Percentiles rank a stretch among this genome's conserved stretches.
These are phyloP conservation scores for Crithidia mellificae DNA, from an alignment of 208 protist genomes.

Conservation along the genomic window DNA sequence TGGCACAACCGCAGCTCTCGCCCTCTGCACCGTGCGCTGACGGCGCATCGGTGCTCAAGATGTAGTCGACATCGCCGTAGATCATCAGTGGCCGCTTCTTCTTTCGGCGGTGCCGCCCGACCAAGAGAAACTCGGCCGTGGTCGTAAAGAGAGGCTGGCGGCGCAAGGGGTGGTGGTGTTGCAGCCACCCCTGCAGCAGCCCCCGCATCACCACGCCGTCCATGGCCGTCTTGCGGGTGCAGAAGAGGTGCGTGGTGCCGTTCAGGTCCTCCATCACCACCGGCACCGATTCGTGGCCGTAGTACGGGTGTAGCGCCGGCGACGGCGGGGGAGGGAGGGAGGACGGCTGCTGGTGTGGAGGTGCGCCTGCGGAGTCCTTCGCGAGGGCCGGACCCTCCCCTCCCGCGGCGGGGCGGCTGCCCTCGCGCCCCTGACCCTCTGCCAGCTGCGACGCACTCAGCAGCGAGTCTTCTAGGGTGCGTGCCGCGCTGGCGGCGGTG, in stretches of 20 bases:
- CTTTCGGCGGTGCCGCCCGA: background rate
- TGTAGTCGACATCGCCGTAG: slow-evolving; percentile 23
- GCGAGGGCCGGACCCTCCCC: too few species aligned
- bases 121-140: slow-evolving; percentile 16
- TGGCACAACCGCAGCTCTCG: too few species aligned
- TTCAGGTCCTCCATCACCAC: slow-evolving; percentile 47
- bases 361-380: background rate
- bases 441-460: background rate
- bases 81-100: background rate
- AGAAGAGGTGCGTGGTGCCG: slow-evolving; percentile 41
- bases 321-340: too few species aligned
- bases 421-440: background rate
- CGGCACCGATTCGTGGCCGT: slow-evolving; percentile 20
- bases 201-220: slow-evolving; percentile 9
- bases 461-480: background rate
- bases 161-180: slow-evolving; percentile 27
- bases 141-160: slow-evolving; percentile 19
- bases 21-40: too few species aligned
- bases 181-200: slow-evolving; percentile 29
- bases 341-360: slow-evolving; percentile 7
- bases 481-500: background rate
- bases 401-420: too few species aligned
- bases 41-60: slow-evolving; percentile 10
- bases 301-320: too few species aligned
- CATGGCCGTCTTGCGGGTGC: slow-evolving; percentile 18